A percentile compares a stretch with the other conserved stretches of the same genome.
Evolutionary conservation across 106 monocot species (phyloP).

Genomic region (Apostasia shenzhenica): DNA sequence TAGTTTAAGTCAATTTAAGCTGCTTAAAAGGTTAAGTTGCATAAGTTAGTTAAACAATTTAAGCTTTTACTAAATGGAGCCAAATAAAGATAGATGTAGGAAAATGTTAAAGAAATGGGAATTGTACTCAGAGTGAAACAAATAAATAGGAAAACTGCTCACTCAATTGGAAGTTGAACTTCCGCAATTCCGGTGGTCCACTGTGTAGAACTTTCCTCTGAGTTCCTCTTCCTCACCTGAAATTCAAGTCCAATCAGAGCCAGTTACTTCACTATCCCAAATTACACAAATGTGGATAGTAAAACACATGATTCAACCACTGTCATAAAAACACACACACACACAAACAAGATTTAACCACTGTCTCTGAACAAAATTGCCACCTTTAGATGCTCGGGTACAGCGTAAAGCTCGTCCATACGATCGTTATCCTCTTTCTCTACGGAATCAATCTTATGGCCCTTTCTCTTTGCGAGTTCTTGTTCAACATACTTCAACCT

Average conservation of each 20-base stretch:
- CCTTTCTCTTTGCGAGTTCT: slow-evolving; percentile 68
- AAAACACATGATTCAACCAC: background rate
- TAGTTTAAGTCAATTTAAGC: too few relatives aligned
- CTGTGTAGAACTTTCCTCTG: slow-evolving; percentile 94
- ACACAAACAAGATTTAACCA: too few relatives aligned
- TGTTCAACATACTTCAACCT: slow-evolving; percentile 93
- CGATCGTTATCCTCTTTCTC: slow-evolving; percentile 62
- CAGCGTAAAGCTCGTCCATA: slow-evolving; percentile 75
- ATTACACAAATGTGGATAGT: background rate
- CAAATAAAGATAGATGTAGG: too few relatives aligned
- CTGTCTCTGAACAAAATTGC: background rate
- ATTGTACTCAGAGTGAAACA: background rate
- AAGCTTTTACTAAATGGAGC: too few relatives aligned
- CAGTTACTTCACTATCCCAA: background rate
- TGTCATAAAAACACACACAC: background rate
- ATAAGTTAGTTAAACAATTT: too few relatives aligned
- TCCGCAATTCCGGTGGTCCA: slow-evolving; percentile 99
- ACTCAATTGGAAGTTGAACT: slow-evolving; percentile 95
- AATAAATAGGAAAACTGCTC: background rate
- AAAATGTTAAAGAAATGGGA: too few relatives aligned
- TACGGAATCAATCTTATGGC: slow-evolving; percentile 43
- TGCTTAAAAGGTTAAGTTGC: too few relatives aligned
- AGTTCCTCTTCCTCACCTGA: slow-evolving; percentile 90
- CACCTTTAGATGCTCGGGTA: slow-evolving; percentile 91
- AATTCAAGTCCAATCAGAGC: background rate